These are phyloP conservation scores for Lentinula edodes DNA, from an alignment of 768 basidiomycete genomes.

Conservation along the genomic window DNA sequence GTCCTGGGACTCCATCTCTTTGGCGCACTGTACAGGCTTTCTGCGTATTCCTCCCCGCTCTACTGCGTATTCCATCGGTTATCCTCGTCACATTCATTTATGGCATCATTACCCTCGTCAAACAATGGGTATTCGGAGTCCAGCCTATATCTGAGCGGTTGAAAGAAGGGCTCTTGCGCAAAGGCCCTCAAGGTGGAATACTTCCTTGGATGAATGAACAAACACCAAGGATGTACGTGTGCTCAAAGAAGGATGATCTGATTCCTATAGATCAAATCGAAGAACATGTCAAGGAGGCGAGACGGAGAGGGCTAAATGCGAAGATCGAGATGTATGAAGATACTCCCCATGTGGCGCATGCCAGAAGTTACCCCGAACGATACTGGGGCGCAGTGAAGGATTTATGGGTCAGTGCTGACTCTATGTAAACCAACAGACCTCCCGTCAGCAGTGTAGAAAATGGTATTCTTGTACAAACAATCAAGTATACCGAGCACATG, in stretches of 20 bases:
- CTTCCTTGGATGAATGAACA: constrained; percentile 35
- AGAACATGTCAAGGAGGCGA: constrained; percentile 26
- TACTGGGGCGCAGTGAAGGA: constrained; percentile 37
- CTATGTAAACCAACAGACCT: no score
- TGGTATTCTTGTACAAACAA: no score
- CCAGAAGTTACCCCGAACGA: constrained; percentile 31
- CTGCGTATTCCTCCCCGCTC: constrained; percentile 19
- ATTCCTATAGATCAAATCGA: constrained; percentile 31
- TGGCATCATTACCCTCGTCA: constrained; percentile 16
- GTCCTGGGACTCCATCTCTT: constrained; percentile 31
- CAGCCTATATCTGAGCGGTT: constrained; percentile 19
- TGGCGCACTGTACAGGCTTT: constrained; percentile 25
- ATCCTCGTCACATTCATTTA: constrained; percentile 24
- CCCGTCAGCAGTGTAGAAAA: no score
- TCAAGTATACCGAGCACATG: no score
- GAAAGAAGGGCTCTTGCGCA: constrained; percentile 20
- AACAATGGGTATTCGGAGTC: constrained; percentile 17
- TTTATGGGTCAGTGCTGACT: constrained; percentile 29
- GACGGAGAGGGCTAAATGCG: constrained; percentile 26
- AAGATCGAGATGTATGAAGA: constrained; percentile 31
- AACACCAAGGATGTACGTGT: constrained; percentile 41
- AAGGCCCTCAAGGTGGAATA: constrained; percentile 11
- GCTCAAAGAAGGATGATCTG: constrained; percentile 36
- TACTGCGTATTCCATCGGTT: constrained; percentile 16
- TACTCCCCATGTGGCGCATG: constrained; percentile 42